Evolutionary conservation across 495 filamentous ascomycete species (phyloP).

Genomic region (Massariosphaeria phaeospora): DNA sequence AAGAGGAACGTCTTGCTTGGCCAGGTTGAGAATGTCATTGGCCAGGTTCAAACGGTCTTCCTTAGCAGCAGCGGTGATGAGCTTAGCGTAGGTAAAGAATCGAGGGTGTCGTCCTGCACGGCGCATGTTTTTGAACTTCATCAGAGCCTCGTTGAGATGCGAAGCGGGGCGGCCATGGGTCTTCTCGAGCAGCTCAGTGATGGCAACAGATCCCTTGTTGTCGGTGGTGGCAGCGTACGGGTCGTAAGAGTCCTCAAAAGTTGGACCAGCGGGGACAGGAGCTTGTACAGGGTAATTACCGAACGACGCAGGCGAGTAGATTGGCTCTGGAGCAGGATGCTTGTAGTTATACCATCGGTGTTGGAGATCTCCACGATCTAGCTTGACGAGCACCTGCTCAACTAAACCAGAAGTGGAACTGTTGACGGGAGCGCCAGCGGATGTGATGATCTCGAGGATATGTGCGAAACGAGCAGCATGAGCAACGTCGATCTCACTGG

Average conservation of each 20-base stretch:
- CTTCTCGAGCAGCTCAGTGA: conserved; percentile 79
- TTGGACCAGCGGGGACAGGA: conserved; percentile 42
- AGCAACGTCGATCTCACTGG: conserved; percentile 47
- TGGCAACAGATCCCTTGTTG: conserved; percentile 82
- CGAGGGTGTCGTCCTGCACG: conserved; percentile 85
- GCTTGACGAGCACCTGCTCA: conserved; percentile 53
- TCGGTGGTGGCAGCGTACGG: conserved; percentile 86
- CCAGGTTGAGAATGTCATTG: conserved; percentile 81
- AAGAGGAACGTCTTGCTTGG: conserved; percentile 77
- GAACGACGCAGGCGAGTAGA: conserved; percentile 38
- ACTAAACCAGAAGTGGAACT: conserved; percentile 50
- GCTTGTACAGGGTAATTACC: conserved; percentile 33
- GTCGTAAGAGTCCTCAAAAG: conserved; percentile 74
- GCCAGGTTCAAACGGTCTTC: conserved; percentile 71
- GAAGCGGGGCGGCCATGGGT: conserved; percentile 59
- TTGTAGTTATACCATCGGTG: conserved; percentile 55
- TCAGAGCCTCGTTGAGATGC: conserved; percentile 74
- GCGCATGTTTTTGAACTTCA: conserved; percentile 84
- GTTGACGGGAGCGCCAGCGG: conserved; percentile 48
- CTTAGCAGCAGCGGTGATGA: conserved; percentile 85
- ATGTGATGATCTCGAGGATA: conserved; percentile 53
- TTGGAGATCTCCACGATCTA: conserved; percentile 55
- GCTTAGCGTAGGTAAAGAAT: conserved; percentile 92
- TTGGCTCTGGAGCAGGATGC: conserved; percentile 39
- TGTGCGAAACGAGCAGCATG: conserved; percentile 58